Conservation (phyloP, 208 protist genomes). For the Trichomonas vaginalis region DNA sequence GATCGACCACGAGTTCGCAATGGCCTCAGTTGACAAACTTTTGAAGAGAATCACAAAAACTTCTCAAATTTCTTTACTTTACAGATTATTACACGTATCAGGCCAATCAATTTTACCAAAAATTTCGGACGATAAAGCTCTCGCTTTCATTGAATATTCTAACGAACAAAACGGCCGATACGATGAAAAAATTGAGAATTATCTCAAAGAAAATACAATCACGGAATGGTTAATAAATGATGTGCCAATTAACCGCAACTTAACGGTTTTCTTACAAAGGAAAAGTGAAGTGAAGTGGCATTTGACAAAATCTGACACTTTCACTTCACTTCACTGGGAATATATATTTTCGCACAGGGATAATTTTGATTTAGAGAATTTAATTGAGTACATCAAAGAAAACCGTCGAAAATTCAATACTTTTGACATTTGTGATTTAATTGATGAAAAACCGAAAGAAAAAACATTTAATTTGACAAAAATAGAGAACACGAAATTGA, state of each 20-base stretch:
- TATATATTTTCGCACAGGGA: neutral
- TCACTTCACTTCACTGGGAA: neutral
- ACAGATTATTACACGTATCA: neutral
- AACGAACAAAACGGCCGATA: neutral
- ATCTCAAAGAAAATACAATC: neutral
- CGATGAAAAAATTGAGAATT: neutral
- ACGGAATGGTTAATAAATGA: neutral
- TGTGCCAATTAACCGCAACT: neutral
- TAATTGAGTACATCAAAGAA: neutral
- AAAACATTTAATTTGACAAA: neutral
- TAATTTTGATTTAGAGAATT: too few relatives aligned
- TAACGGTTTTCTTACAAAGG: neutral
- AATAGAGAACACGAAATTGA: neutral
- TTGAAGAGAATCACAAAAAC: neutral
- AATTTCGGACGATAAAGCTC: neutral
- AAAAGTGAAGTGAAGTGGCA: neutral
- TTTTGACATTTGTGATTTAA: neutral
- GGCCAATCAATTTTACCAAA: neutral
- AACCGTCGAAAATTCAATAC: neutral
- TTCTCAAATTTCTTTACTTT: neutral
- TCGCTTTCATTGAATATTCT: neutral
- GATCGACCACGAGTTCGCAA: neutral
- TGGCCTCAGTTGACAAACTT: neutral
- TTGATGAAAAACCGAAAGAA: neutral
- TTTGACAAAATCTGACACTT: neutral